These are phyloP conservation scores for Fusarium siculi DNA, from an alignment of 2,329 filamentous ascomycete species.

Conservation along the genomic window DNA sequence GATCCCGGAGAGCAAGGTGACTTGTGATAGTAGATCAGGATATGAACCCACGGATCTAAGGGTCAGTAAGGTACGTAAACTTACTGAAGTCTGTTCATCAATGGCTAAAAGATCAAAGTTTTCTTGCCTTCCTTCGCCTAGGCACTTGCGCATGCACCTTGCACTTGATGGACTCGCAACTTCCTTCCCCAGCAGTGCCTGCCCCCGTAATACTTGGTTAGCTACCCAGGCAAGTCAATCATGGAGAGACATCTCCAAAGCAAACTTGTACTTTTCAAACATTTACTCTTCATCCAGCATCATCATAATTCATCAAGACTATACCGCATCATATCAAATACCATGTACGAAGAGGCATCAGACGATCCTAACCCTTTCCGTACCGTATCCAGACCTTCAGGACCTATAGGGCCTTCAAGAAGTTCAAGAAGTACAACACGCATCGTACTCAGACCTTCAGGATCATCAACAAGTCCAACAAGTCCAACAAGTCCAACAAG, in stretches of 20 bases:
- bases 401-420: too few species aligned
- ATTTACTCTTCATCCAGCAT: neutral
- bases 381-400: neutral
- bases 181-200: neutral
- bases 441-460: neutral
- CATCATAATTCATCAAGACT: neutral
- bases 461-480: neutral
- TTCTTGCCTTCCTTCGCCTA: too few species aligned
- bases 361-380: neutral
- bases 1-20: too few species aligned
- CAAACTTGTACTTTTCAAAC: neutral
- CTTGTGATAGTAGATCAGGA: too few species aligned
- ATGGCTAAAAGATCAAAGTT: too few species aligned
- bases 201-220: neutral
- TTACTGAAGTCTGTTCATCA: too few species aligned
- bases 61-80: neutral
- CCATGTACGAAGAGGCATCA: neutral
- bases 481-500: too few species aligned
- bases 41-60: neutral
- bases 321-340: neutral
- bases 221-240: neutral
- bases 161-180: neutral
- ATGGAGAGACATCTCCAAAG: neutral
- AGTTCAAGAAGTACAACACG: too few species aligned
- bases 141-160: too few species aligned